Base-by-base conservation (phyloP, 345 rosid genomes). In the Hibiscus mutabilis region DNA sequence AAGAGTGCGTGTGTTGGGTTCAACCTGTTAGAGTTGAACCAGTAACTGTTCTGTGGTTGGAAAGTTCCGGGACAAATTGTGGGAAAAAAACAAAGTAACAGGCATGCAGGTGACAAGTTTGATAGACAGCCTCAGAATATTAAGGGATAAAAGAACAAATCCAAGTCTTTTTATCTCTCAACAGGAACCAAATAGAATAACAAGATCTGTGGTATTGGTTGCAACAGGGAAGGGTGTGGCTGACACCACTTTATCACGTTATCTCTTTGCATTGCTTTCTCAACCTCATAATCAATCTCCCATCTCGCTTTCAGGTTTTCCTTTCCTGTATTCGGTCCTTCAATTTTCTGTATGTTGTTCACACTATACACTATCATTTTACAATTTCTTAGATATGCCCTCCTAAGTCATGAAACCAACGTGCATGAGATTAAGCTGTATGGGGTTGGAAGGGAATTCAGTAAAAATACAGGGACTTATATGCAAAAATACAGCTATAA, bases 221-320 rank as follows among this genome's bases (percentile, higher is more conserved):
- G 8, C 62, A 71, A 68, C 71, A 33, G 13, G 11, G 59, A 33
- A 75, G 72, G 66, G 61, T 85, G 96, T 92, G 91, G 91, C 46
- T 74, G 79, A 33, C 44, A 76, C 7, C 71, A 24, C 79, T 65
- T 86, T 87, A 90, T 92, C 98, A 71, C 88, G 35, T 90, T 90
- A 92, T 92, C 98, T 75, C 14, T 78, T 24, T 76, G 21, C 73
- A 69, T 81, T 66, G 84, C 78, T 62, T 52, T 86, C 87, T 83
- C 88, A 58, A 77, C 98, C 97, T 83, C 95, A 79, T 58, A 66
- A 76, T 12, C n/a, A 66, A 76, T 12, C n/a, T 2, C 7, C n/a
- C 0, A 24, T 11, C 31, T 58, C 33, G 10, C 29, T 58, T 22
- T 57, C 35, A 14, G n/a, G 6, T 13, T 25, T 8, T 52, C 14